Base-by-base conservation (phyloP, 129 eudicot species). In the Pulicaria dysenterica region DNA sequence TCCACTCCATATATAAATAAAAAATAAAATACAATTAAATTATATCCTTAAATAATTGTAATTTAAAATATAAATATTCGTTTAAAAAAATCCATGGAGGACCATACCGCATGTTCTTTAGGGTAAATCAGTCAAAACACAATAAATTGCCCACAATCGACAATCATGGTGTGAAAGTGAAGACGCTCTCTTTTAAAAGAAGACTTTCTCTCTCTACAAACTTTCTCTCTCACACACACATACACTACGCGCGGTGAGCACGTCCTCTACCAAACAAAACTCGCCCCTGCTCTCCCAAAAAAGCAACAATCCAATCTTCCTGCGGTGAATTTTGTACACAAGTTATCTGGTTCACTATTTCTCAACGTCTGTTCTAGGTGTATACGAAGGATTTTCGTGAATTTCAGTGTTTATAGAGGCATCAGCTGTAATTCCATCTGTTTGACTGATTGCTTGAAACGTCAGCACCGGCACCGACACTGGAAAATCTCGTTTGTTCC, bases 381-480 rank as follows among this genome's bases (percentile, higher is more conserved):
- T 69, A 15, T 7, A 16, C 51, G 19, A 11, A 60, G 41, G 51
- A 43, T 43, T 72, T 15, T 37, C 31, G 49, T 49, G 58, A 49
- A 47, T 48, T 38, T 47, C 19, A 31, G 5, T 14, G 54, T 39
- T 1, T 24, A 67, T 59, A 47, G 24, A 49, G 10, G 38, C 49
- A 64, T 36, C 46, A 7, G 37, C 5, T 69, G 64, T 49, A 70
- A 60, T 70, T 8, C 15, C 31, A 9, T 53, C 24, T 67, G 45
- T 67, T 67, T 45, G 64, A 66, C 47, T 34, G 40, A 67, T 74
- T 64, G 79, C 47, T 64, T 74, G 16, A 74, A 64, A 74, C 53
- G 58, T 69, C 56, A 60, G n/a, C 65, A 48, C 50, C 71, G 14
- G 72, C 82, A 78, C 82, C 82, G 82, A 78, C 82, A 70, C 77